Base-by-base conservation (phyloP, 345 rosid species). In the Bruguiera sexangula region DNA sequence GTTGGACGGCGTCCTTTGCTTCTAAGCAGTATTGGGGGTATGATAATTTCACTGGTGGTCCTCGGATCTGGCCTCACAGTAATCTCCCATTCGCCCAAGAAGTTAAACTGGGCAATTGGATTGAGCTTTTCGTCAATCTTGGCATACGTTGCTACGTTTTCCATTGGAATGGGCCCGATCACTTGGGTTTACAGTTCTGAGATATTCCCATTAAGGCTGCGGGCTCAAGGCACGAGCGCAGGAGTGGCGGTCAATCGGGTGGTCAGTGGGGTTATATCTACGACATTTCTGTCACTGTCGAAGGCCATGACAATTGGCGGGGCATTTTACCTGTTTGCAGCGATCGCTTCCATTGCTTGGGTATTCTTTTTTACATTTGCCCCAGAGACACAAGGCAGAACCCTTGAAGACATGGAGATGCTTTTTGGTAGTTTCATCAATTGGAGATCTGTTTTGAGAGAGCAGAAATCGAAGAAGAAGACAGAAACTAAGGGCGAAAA, bases 81-180 rank as follows among this genome's bases (percentile, higher is more conserved):
- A 0, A 81, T 86, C 29, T 78, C 76, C 9, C 88, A 84, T 6
- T 69, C 85, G 11, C 75, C 69, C 19, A 56, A 78, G 62, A 85
- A 74, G 43, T 48, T 86, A 5, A 70, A n/a, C 46, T 95, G 99
- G 98, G 98, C 94, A 1, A 39, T 90, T 6, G 94, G 63, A 0
- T 0, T 92, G 34, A 65, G 87, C 39, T 80, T 92, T 50, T 6
- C 84, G 0, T 83, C 85, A 21, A 87, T 89, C 20, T 63, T 95
- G 55, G 75, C 86, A 9, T 87, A 74, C 70, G 99, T 95, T 24
- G 89, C 91, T 1, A 68, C 74, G 62, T 95, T 95, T 70, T 92
- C 98, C 1, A 92, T 95, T 3, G 99, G 99, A 48, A 69, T 93
- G 75, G 99, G 99, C 6, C 99, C 98, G 0, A 81, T 92, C 22